Conservation (phyloP, 805 yeast species). For the Wickerhamomyces ciferrii region DNA sequence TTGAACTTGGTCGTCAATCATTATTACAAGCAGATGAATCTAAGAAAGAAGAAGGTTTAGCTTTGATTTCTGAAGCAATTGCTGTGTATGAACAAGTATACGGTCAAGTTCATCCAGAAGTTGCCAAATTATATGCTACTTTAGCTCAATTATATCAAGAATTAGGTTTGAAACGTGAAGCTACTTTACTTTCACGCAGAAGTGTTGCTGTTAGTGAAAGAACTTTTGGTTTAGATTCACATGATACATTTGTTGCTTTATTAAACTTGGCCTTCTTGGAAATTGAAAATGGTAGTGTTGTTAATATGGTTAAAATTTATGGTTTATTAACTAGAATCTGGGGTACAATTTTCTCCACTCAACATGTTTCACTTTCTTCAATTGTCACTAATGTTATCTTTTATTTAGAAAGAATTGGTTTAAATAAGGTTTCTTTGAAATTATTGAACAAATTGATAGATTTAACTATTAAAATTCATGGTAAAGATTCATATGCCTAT, state of each 20-base stretch:
- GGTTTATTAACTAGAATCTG: constrained; percentile 56
- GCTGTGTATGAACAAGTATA: constrained; percentile 76
- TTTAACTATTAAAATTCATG: constrained; percentile 46
- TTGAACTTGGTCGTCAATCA: constrained; percentile 48
- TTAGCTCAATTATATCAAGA: constrained; percentile 67
- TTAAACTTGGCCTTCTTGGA: constrained; percentile 75
- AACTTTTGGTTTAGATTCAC: constrained; percentile 73
- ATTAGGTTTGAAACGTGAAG: constrained; percentile 47
- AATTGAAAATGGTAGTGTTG: constrained; percentile 48
- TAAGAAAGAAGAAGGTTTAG: constrained; percentile 52
- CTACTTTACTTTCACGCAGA: constrained; percentile 60
- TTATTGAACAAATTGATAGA: constrained; percentile 51
- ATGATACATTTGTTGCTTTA: constrained; percentile 66
- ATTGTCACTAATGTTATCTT: constrained; percentile 58
- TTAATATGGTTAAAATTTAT: constrained; percentile 59
- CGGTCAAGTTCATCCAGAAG: constrained; percentile 75
- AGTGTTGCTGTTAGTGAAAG: constrained; percentile 76
- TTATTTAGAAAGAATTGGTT: constrained; percentile 48
- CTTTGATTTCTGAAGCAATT: constrained; percentile 63
- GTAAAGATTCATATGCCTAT: constrained; percentile 52
- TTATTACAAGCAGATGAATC: constrained; percentile 13
- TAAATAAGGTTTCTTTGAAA: constrained; percentile 40
- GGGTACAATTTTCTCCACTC: constrained; percentile 43
- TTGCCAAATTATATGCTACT: constrained; percentile 62
- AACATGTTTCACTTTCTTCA: constrained; percentile 66